A percentile compares a stretch with the other conserved stretches of the same genome.
phyloP scores from a whole-genome alignment of 192 early-diverging fungal species.

The Anaeromyces robustus region DNA sequence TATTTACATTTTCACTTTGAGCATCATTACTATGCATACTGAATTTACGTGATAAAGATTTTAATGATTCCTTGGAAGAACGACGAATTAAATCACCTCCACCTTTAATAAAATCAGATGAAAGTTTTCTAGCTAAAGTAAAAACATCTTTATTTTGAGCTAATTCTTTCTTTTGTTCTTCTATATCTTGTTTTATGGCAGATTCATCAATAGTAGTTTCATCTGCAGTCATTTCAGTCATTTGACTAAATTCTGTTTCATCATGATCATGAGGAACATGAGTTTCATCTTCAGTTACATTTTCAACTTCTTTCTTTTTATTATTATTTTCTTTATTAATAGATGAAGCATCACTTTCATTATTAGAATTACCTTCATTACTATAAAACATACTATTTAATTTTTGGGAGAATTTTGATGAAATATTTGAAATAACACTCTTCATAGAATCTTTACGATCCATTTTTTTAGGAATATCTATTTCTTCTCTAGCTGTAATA shows the following conservation, averaged over 20 bases:
- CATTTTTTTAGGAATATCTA: neutral
- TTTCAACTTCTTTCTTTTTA: no score
- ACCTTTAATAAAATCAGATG: neutral
- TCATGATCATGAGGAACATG: neutral
- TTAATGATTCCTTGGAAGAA: neutral
- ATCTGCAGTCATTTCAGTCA: neutral
- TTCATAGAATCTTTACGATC: neutral
- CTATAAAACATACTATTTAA: neutral
- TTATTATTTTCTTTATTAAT: no score
- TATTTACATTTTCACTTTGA: neutral
- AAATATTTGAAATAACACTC: neutral
- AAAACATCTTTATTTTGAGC: neutral
- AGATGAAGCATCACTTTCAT: neutral
- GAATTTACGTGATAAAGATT: neutral
- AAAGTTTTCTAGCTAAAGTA: neutral
- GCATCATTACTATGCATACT: neutral
- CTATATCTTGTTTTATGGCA: neutral
- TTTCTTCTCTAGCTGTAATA: neutral
- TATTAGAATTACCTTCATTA: neutral
- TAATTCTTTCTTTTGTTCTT: neutral
- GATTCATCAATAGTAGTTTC: neutral
- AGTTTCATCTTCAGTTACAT: neutral
- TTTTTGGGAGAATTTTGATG: neutral
- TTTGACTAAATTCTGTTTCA: neutral
- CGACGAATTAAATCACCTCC: neutral